Base-by-base conservation (phyloP, 805 yeast species). In the Gaillardinia entomophila region DNA sequence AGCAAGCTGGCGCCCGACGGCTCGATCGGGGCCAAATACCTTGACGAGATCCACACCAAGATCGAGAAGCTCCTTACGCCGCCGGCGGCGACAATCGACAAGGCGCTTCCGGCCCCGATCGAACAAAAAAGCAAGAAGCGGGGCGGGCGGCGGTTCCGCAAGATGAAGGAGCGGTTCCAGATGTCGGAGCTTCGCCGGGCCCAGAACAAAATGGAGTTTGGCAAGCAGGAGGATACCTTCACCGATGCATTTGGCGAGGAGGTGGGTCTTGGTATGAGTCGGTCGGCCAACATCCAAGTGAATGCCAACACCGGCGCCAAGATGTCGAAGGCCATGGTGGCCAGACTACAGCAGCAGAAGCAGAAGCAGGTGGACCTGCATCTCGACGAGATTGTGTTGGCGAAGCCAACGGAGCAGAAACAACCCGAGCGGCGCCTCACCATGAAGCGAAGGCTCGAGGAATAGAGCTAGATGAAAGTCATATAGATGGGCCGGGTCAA, bases 201-300 rank as follows among this genome's bases (percentile, higher is more conserved):
- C 3, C 95, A 86, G 48, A 88, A 90, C 52, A 75, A 83, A 48
- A 71, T 89, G 75, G 82, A 71, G 26, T 89, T 90, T 60, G 96
- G 95, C 5, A 72, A 79, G 45, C 66, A 70, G 40, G 96, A 86
- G 49, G 75, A 69, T 14, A 70, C 79, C 1, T 61, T 68, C 3
- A 61, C 64, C 39, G 88, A 82, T 40, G 66, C 77, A 0, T 81
- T 65, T 50, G 95, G 94, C 8, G 88, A 85, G 33, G 95, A 86
- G 46, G 63, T 82, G 20, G 96, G 96, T 0, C 48, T 87, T 30
- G 95, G 96, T 3, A 77, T 85, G 86, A 67, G 77, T 26, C 61
- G 67, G 7, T 55, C 52, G 22, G 16, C 38, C 32, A 41, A 52
- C n/a, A 51, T 59, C 16, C 54, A 49, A 46, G 60, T 61, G 12